These are phyloP conservation scores for Terfezia claveryi DNA, from an alignment of 495 filamentous ascomycete genomes.

Conservation along the genomic window DNA sequence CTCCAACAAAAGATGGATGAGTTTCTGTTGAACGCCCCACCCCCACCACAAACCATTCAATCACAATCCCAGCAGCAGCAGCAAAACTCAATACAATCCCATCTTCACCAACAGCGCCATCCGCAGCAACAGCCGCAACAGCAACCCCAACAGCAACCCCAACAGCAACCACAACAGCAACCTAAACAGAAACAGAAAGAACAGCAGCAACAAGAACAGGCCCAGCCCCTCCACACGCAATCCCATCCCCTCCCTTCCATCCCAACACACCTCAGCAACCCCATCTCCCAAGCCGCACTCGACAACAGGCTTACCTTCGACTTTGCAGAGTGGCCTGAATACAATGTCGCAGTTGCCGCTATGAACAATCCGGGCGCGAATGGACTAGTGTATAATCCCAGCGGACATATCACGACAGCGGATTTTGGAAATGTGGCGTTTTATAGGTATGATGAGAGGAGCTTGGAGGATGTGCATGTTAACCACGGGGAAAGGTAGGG, in stretches of 20 bases:
- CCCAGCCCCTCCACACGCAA: neutral
- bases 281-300: neutral
- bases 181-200: neutral
- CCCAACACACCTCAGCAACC: neutral
- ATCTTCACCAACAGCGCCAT: too few relatives aligned
- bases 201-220: neutral
- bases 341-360: neutral
- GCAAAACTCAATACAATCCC: neutral
- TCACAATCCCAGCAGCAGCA: neutral
- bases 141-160: neutral
- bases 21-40: neutral
- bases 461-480: neutral
- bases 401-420: conserved; percentile 16
- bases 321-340: conserved; percentile 5
- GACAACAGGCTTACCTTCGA: neutral
- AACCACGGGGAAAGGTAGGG: too few relatives aligned
- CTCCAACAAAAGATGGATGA: conserved; percentile 7
- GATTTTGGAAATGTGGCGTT: conserved; percentile 20
- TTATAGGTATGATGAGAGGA: conserved; percentile 12
- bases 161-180: neutral
- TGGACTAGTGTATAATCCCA: conserved; percentile 10
- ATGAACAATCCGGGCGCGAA: neutral
- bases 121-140: neutral
- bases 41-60: neutral
- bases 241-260: neutral